phyloP scores from a whole-genome alignment of 2,329 filamentous ascomycete genomes.

The Fusarium newnesense region DNA sequence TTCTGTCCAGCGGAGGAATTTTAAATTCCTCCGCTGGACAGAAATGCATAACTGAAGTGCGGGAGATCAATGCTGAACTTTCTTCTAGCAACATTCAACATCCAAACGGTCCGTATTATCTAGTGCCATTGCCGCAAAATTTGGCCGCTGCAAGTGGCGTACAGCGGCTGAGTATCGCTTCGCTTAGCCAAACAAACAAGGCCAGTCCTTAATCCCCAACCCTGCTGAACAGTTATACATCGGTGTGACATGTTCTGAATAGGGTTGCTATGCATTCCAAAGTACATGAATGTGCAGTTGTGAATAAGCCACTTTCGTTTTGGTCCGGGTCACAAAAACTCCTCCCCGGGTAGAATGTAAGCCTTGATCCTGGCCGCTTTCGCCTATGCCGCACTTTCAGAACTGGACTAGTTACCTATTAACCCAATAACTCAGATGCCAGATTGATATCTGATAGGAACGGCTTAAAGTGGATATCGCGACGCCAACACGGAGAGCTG shows the following conservation, averaged over 20 bases:
- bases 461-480: not conserved
- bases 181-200: not conserved
- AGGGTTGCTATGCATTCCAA: not conserved
- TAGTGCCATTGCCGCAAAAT: accelerated
- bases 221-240: not conserved
- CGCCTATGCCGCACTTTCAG: accelerated
- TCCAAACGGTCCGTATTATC: no score
- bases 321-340: accelerated
- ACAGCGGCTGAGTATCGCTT: not conserved
- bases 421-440: accelerated
- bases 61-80: accelerated
- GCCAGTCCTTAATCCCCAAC: no score
- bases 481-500: no score
- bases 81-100: accelerated
- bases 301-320: accelerated
- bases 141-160: accelerated
- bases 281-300: accelerated
- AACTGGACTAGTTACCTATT: not conserved
- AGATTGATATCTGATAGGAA: not conserved
- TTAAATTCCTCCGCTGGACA: not conserved
- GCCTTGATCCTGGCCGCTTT: accelerated
- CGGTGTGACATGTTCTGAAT: not conserved
- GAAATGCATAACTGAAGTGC: accelerated
- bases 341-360: accelerated
- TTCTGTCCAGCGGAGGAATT: no score